A percentile compares a stretch with the other conserved stretches of the same genome.
phyloP scores from a whole-genome alignment of 169 alveolate genomes.

The Perkinsus olseni region DNA sequence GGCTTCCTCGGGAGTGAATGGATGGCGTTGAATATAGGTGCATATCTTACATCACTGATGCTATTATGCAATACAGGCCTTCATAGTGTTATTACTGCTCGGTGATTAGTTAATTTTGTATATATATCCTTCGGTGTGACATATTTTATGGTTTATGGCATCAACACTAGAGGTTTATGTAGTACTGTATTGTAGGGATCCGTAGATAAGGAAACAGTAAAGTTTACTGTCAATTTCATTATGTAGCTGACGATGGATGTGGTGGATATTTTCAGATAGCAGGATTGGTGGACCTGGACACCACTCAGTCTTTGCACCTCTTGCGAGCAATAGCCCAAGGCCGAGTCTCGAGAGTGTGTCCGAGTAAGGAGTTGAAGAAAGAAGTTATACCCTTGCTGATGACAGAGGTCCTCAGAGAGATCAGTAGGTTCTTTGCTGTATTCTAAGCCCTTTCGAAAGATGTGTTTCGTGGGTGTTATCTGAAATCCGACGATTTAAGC shows the following conservation, averaged over 20 bases:
- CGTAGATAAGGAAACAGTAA: no score
- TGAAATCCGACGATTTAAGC: background rate
- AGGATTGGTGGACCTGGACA: background rate
- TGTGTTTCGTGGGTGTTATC: background rate
- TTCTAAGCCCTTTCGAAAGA: background rate
- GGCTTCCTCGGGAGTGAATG: no score
- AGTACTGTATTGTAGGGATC: background rate
- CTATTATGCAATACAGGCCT: no score
- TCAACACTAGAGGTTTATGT: no score
- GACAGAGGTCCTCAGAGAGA: background rate
- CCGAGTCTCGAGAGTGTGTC: background rate
- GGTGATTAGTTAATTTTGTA: no score
- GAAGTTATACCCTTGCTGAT: background rate
- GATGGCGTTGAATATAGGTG: no score
- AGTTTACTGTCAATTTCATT: no score
- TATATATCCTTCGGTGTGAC: no score
- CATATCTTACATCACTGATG: no score
- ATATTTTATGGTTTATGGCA: no score
- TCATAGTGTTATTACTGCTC: no score
- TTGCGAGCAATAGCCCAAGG: background rate
- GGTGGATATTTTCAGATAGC: background rate
- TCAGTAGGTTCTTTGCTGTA: background rate
- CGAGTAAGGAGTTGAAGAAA: background rate
- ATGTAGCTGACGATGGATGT: no score
- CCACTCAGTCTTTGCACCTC: background rate